Percentiles rank a stretch among this genome's conserved stretches.
Evolutionary conservation across 352 stramenopile species (phyloP).

Genomic region (Globisporangium iwayamae): DNA sequence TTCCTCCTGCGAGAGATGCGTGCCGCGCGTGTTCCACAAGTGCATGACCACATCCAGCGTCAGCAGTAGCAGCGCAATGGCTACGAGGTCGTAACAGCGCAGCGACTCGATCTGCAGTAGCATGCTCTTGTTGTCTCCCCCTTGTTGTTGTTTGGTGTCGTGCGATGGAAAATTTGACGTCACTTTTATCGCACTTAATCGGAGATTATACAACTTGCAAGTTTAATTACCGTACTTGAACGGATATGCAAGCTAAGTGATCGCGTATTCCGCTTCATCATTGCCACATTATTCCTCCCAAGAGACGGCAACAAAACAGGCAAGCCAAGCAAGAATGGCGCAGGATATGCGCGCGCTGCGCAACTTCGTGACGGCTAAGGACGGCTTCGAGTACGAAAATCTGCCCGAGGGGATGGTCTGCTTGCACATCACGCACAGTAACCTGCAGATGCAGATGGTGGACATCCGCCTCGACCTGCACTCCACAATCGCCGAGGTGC

Average conservation of each 20-base stretch:
- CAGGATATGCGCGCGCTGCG: slow-evolving; percentile 69
- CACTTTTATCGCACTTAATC: background rate
- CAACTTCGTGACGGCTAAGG: slow-evolving; percentile 81
- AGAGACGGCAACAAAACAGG: slow-evolving; percentile 8
- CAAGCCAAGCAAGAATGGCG: slow-evolving; percentile 36
- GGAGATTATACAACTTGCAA: background rate
- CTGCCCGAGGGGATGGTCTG: slow-evolving; percentile 88
- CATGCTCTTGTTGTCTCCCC: slow-evolving; percentile 16
- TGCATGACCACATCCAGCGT: slow-evolving; percentile 46
- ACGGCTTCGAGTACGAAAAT: slow-evolving; percentile 82
- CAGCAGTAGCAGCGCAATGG: slow-evolving; percentile 59
- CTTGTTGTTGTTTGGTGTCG: slow-evolving; percentile 2
- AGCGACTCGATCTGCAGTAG: slow-evolving; percentile 48
- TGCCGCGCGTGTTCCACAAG: slow-evolving; percentile 46
- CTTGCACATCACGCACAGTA: slow-evolving; percentile 97
- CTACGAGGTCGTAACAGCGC: slow-evolving; percentile 67
- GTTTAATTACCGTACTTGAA: slow-evolving; percentile 23
- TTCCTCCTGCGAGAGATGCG: slow-evolving; percentile 54
- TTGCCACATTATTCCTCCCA: background rate
- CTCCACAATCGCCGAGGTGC: slow-evolving; percentile 86
- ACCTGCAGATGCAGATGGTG: slow-evolving; percentile 95
- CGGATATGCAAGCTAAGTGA: background rate
- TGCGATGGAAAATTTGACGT: background rate
- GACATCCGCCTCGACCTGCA: slow-evolving; percentile 96
- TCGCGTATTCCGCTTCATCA: background rate